Evolutionary conservation across 345 rosid genomes (phyloP).

Genomic region (Isatis tinctoria): DNA sequence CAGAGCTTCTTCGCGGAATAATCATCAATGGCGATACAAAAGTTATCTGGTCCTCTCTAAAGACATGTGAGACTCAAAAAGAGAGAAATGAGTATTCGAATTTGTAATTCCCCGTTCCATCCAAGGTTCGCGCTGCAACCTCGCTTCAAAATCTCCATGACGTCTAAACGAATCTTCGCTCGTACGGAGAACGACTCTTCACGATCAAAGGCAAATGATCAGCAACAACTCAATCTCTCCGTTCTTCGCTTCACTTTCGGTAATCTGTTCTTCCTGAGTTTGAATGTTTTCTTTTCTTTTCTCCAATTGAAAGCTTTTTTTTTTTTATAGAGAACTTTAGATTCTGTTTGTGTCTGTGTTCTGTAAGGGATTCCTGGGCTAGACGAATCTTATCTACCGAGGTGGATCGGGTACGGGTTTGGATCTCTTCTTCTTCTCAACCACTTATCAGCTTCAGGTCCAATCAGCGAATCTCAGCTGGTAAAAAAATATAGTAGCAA

Average conservation of each 20-base stretch:
- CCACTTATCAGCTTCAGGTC: conserved; percentile 30
- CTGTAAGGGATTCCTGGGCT: conserved; percentile 71
- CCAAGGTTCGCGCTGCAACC: not conserved
- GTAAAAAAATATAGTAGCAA: not conserved
- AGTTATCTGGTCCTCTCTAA: not conserved
- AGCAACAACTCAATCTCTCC: conserved; percentile 69
- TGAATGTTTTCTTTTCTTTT: no score
- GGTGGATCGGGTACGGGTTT: conserved; percentile 92
- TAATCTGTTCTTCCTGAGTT: conserved; percentile 6
- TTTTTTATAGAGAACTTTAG: not conserved
- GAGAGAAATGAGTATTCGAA: conserved; percentile 28
- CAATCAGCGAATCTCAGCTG: conserved; percentile 29
- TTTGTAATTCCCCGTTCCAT: conserved; percentile 3
- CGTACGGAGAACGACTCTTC: conserved; percentile 37
- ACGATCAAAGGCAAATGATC: conserved; percentile 19
- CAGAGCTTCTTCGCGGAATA: not conserved
- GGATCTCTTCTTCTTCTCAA: conserved; percentile 77
- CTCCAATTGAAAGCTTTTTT: not conserved
- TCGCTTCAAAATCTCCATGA: conserved; percentile 29
- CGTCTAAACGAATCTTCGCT: conserved; percentile 29
- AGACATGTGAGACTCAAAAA: not conserved
- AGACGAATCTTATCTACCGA: conserved; percentile 86
- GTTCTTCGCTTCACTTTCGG: conserved; percentile 93
- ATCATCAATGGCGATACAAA: conserved; percentile 12
- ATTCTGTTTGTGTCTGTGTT: not conserved